A percentile compares a stretch with the other conserved stretches of the same genome.
These are phyloP conservation scores for Geopyxis carbonaria DNA, from an alignment of 495 filamentous ascomycete genomes.

Conservation along the genomic window DNA sequence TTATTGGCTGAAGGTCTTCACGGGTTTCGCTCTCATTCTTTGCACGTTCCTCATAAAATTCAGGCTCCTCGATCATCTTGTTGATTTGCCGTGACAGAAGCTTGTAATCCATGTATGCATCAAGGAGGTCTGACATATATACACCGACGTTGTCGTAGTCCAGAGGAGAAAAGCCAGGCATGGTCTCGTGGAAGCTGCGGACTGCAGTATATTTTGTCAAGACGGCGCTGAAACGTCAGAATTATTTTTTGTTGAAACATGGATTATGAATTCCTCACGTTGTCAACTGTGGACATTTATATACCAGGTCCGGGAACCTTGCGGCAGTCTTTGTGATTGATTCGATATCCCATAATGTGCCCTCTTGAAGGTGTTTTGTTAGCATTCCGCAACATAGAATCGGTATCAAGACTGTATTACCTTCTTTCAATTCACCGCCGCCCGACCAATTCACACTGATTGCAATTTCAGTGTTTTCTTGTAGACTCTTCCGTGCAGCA, in stretches of 20 bases:
- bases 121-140: not conserved
- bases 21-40: not conserved
- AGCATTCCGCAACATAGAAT: no score
- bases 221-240: not conserved
- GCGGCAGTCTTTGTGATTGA: not conserved
- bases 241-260: not conserved
- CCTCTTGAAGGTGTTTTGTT: not conserved
- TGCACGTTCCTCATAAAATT: not conserved
- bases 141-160: conserved; percentile 5
- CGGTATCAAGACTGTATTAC: not conserved
- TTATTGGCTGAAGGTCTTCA: conserved; percentile 1
- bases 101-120: conserved; percentile 7
- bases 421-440: not conserved
- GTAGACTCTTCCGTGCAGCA: not conserved
- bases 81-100: conserved; percentile 1
- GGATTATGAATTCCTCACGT: not conserved
- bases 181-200: conserved; percentile 1
- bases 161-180: not conserved
- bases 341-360: conserved; percentile 2
- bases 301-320: conserved; percentile 3
- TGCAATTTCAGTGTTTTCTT: conserved; percentile 1
- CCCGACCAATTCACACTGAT: conserved; percentile 4
- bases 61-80: conserved; percentile 2
- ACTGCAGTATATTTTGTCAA: conserved; percentile 2
- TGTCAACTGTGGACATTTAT: conserved; percentile 2